These are phyloP conservation scores for Kodamaea ohmeri DNA, from an alignment of 1,139 yeast species.

Conservation along the genomic window DNA sequence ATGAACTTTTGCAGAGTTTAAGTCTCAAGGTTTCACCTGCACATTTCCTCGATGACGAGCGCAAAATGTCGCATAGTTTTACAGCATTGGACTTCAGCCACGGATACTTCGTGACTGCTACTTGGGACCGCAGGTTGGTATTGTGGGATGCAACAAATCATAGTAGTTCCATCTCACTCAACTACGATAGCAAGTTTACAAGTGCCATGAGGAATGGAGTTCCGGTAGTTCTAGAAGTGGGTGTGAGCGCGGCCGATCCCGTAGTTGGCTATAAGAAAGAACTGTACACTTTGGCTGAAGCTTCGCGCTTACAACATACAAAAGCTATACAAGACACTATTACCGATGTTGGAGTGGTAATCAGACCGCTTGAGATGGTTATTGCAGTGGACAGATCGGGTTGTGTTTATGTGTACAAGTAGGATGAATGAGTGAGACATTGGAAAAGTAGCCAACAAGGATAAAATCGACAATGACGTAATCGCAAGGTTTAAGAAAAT, in stretches of 20 bases:
- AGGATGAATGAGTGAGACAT: constrained; percentile 7
- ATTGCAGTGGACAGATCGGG: constrained; percentile 67
- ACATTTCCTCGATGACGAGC: constrained; percentile 12
- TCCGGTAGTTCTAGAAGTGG: constrained; percentile 13
- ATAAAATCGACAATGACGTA: no score
- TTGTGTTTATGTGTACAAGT: constrained; percentile 54
- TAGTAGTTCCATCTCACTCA: constrained; percentile 25
- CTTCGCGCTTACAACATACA: constrained; percentile 12
- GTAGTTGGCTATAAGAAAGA: constrained; percentile 9
- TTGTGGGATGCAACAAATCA: constrained; percentile 33
- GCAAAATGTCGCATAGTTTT: constrained; percentile 7
- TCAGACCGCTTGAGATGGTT: constrained; percentile 57
- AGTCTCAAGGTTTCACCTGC: constrained; percentile 13
- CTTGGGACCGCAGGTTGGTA: constrained; percentile 27
- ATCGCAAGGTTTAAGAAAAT: neutral
- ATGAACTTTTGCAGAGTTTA: constrained; percentile 16
- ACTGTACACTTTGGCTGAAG: constrained; percentile 9
- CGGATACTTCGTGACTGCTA: constrained; percentile 27
- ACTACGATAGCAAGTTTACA: constrained; percentile 14
- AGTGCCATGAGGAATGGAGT: constrained; percentile 1
- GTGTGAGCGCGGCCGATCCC: constrained; percentile 7
- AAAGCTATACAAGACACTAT: constrained; percentile 46
- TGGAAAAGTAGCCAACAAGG: neutral
- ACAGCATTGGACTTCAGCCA: constrained; percentile 15
- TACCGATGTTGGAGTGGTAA: constrained; percentile 45